These are phyloP conservation scores for Fraxinus dipetala DNA, from an alignment of 305 asterid species.

Conservation along the genomic window DNA sequence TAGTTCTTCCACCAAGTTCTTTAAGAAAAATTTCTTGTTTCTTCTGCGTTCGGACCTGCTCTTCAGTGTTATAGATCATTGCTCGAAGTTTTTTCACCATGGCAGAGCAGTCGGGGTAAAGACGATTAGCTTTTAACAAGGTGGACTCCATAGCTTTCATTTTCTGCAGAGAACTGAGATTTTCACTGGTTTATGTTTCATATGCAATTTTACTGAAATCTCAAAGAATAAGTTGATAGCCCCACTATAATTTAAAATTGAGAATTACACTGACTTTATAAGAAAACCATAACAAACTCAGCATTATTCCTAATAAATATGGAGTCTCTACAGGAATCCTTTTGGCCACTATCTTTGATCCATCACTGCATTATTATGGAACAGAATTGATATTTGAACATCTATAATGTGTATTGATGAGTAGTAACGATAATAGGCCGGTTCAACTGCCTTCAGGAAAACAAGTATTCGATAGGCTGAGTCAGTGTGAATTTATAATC, in stretches of 20 bases:
- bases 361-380: neutral
- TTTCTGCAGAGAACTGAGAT: conserved; percentile 81
- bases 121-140: conserved; percentile 63
- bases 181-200: conserved; percentile 25
- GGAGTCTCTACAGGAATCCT: neutral
- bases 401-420: neutral
- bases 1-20: conserved; percentile 80
- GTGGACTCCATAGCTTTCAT: conserved; percentile 85
- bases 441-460: neutral
- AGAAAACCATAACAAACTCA: neutral
- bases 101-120: conserved; percentile 82
- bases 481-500: neutral
- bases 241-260: conserved; percentile 4
- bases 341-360: neutral
- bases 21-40: conserved; percentile 68
- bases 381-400: neutral
- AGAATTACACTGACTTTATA: neutral
- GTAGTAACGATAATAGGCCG: neutral
- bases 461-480: neutral
- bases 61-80: conserved; percentile 79
- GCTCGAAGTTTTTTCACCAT: conserved; percentile 83
- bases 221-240: conserved; percentile 3
- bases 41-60: conserved; percentile 63
- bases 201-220: conserved; percentile 15
- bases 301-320: neutral